Conservation (phyloP, 2,329 filamentous ascomycete species). For the Pestalotiopsis fici region DNA sequence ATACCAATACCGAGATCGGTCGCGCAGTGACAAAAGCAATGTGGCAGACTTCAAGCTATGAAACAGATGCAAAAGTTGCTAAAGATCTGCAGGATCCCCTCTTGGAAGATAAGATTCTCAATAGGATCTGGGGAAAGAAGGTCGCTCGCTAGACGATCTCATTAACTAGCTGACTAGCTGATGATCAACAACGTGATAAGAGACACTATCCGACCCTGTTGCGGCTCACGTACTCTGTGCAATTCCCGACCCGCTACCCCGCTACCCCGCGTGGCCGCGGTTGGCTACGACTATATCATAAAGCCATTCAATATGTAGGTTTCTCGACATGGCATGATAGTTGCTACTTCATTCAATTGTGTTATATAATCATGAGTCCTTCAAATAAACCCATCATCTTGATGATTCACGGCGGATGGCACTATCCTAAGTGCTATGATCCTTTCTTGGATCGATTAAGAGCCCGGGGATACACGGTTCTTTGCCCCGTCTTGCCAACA, state of each 20-base stretch:
- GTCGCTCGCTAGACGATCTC: neutral
- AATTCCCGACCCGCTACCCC: neutral
- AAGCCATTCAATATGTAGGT: neutral
- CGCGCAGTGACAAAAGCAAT: too few species aligned
- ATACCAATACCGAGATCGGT: too few species aligned
- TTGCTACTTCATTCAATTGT: neutral
- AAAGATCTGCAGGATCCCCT: too few species aligned
- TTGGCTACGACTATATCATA: neutral
- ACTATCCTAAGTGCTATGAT: neutral
- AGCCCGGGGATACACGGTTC: neutral
- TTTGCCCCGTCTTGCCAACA: constrained; percentile 6
- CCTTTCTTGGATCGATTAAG: neutral
- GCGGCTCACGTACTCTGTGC: neutral
- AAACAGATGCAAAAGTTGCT: too few species aligned
- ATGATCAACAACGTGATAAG: neutral
- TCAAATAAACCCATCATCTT: constrained; percentile 6
- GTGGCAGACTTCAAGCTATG: too few species aligned
- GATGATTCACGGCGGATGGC: constrained; percentile 5
- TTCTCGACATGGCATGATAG: neutral
- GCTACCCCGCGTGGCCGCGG: neutral
- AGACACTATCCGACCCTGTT: neutral
- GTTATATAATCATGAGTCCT: neutral
- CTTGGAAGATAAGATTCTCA: too few species aligned
- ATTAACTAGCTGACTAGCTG: neutral
- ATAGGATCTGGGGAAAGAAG: too few species aligned